These are phyloP conservation scores for Capronia coronata DNA, from an alignment of 2,329 filamentous ascomycete species.

Conservation along the genomic window DNA sequence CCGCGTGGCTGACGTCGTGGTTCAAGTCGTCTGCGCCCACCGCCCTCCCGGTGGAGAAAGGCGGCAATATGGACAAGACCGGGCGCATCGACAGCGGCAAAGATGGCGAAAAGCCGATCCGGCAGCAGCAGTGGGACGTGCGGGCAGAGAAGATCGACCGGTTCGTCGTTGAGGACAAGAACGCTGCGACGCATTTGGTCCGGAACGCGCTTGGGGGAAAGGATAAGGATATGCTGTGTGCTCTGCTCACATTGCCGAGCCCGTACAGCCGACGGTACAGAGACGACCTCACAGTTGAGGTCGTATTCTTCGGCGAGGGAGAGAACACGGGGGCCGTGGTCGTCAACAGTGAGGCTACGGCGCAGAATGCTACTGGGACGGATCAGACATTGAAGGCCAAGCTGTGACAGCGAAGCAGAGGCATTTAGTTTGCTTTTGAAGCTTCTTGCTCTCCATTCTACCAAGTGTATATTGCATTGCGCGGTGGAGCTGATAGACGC, in stretches of 20 bases:
- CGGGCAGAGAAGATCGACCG: conserved; percentile 57
- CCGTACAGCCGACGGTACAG: conserved; percentile 88
- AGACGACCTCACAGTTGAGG: conserved; percentile 93
- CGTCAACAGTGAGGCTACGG: conserved; percentile 81
- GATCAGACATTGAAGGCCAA: conserved; percentile 39
- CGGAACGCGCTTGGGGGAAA: conserved; percentile 90
- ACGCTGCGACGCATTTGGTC: conserved; percentile 90
- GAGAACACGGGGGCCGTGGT: conserved; percentile 69
- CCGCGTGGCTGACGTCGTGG: conserved; percentile 62
- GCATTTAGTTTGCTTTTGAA: background rate
- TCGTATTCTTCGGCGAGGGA: conserved; percentile 93
- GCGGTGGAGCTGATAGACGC: background rate
- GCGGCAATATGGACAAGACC: conserved; percentile 43
- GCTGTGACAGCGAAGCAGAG: conserved; percentile 34
- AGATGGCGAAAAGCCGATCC: conserved; percentile 57
- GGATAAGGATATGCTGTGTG: conserved; percentile 88
- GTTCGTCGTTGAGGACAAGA: conserved; percentile 94
- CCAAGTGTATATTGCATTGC: background rate
- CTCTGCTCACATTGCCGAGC: conserved; percentile 80
- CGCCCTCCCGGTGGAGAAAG: conserved; percentile 68
- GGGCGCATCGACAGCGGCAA: conserved; percentile 46
- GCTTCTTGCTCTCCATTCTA: background rate
- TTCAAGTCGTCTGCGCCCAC: conserved; percentile 41
- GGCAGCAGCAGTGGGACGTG: conserved; percentile 85
- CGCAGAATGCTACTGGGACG: conserved; percentile 41